These are phyloP conservation scores for Ambrosiella beaveri DNA, from an alignment of 2,329 filamentous ascomycete genomes.

Conservation along the genomic window DNA sequence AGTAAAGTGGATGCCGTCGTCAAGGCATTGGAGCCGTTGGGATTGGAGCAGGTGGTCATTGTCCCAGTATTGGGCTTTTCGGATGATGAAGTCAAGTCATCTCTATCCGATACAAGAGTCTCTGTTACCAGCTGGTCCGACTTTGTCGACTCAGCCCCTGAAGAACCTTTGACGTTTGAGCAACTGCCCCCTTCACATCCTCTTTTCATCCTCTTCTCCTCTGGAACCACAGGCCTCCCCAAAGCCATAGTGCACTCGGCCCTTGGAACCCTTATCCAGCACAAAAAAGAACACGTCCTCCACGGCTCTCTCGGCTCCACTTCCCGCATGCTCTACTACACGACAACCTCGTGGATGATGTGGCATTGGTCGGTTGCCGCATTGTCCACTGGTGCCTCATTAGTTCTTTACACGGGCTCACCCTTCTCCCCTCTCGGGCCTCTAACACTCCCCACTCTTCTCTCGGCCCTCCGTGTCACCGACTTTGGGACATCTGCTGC, in stretches of 20 bases:
- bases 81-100: slow-evolving; percentile 22
- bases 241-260: slow-evolving; percentile 93
- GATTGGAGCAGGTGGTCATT: slow-evolving; percentile 54
- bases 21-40: slow-evolving; percentile 37
- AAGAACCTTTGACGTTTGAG: slow-evolving; percentile 44
- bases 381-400: slow-evolving; percentile 62
- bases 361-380: slow-evolving; percentile 93
- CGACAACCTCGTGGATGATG: slow-evolving; percentile 98
- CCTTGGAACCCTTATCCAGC: slow-evolving; percentile 77
- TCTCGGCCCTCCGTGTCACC: slow-evolving; percentile 66
- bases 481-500: slow-evolving; percentile 93
- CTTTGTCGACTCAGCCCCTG: slow-evolving; percentile 19
- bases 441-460: slow-evolving; percentile 64
- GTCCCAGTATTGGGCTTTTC: slow-evolving; percentile 34
- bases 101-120: slow-evolving; percentile 24
- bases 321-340: slow-evolving; percentile 80
- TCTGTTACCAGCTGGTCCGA: slow-evolving; percentile 18
- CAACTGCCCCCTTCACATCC: slow-evolving; percentile 74
- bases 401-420: slow-evolving; percentile 83
- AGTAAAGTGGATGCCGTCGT: slow-evolving; percentile 67
- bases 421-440: slow-evolving; percentile 69
- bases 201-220: slow-evolving; percentile 85
- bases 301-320: slow-evolving; percentile 62
- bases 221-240: slow-evolving; percentile 70
- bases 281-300: slow-evolving; percentile 89